phyloP scores from a whole-genome alignment of 73 alveolate species.

The Paramecium octaurelia region DNA sequence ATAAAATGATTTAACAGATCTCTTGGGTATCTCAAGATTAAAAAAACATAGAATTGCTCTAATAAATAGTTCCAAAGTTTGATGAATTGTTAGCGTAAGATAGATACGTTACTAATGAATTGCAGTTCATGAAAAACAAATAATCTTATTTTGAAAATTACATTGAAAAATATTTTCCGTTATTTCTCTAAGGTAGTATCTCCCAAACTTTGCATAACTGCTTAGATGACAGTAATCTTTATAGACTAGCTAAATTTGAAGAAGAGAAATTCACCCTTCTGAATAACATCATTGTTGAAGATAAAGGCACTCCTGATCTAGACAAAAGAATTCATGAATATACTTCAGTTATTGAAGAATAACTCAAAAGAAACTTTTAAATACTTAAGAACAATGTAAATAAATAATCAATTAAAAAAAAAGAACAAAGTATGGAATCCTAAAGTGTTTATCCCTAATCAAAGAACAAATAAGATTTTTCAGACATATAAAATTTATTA shows the following conservation, averaged over 20 bases:
- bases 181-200: background rate
- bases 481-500: background rate
- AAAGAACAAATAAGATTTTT: background rate
- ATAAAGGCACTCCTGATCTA: background rate
- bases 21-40: background rate
- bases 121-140: background rate
- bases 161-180: constrained; percentile 1
- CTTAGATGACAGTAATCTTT: background rate
- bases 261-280: background rate
- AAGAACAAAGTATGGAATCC: background rate
- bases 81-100: background rate
- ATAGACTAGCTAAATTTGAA: background rate
- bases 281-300: background rate
- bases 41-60: background rate
- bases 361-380: background rate
- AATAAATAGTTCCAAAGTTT: background rate
- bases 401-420: background rate
- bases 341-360: background rate
- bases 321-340: background rate
- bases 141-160: background rate
- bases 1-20: background rate
- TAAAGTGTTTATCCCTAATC: background rate
- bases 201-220: background rate
- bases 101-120: background rate
- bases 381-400: background rate